phyloP scores from a whole-genome alignment of 2,329 filamentous ascomycete genomes.

The Chaetoscypha palmicola region DNA sequence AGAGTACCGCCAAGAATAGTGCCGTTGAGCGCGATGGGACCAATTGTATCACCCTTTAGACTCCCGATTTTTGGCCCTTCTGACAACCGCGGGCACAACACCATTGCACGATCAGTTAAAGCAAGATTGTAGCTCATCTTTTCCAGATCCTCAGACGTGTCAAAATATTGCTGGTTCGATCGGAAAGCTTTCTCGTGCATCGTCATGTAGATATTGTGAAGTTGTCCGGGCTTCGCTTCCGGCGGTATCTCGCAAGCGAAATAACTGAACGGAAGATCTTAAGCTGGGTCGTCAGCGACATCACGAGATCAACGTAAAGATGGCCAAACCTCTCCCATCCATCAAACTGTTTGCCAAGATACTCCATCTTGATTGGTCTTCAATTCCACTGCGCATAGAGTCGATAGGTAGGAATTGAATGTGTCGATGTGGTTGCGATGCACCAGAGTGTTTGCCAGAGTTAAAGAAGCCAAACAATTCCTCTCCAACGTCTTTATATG shows the following conservation, averaged over 20 bases:
- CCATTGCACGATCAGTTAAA: conserved; percentile 47
- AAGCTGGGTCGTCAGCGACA: conserved; percentile 7
- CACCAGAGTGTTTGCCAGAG: conserved; percentile 59
- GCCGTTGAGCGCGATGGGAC: conserved; percentile 44
- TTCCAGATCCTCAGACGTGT: conserved; percentile 4
- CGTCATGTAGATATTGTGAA: conserved; percentile 22
- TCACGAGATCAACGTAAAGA: neutral
- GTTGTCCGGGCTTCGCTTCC: conserved; percentile 12
- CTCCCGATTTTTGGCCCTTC: conserved; percentile 38
- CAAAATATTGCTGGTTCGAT: neutral
- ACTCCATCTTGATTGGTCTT: conserved; percentile 36
- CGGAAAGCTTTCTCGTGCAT: conserved; percentile 23
- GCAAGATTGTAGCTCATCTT: conserved; percentile 59
- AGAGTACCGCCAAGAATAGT: conserved; percentile 58
- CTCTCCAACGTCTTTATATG: conserved; percentile 38
- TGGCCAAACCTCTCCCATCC: conserved; percentile 12
- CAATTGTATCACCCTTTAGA: conserved; percentile 21
- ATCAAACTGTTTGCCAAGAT: conserved; percentile 40
- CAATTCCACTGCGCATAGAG: conserved; percentile 49
- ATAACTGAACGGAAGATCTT: conserved; percentile 28
- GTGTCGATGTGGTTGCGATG: conserved; percentile 65
- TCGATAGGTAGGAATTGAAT: conserved; percentile 63
- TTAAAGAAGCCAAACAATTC: conserved; percentile 41
- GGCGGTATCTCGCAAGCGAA: conserved; percentile 22
- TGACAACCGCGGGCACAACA: conserved; percentile 46